Conservation (phyloP, 306 rosid species). For the Prosopis cineraria region DNA sequence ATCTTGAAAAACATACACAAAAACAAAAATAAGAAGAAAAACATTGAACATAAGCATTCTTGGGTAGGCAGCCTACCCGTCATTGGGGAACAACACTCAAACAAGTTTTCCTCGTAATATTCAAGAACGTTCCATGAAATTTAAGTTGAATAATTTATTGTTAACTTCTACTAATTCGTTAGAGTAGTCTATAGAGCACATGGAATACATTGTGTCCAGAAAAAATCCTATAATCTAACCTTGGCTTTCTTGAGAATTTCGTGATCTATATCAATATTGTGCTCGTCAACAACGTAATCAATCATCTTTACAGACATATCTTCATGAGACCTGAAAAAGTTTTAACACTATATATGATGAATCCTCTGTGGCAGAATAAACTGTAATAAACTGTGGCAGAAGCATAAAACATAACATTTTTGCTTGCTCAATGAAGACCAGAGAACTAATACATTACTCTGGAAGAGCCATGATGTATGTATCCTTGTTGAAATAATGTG, state of each 20-base stretch:
- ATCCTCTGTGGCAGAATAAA: too few relatives aligned
- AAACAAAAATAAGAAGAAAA: slow-evolving; percentile 4
- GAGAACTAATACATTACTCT: background rate
- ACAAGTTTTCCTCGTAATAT: background rate
- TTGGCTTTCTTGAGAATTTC: slow-evolving; percentile 47
- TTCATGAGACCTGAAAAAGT: slow-evolving; percentile 50
- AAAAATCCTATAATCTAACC: slow-evolving; percentile 32
- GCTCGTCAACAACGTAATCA: slow-evolving; percentile 53
- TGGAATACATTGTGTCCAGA: too few relatives aligned
- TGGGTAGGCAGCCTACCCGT: background rate
- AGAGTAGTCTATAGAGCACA: background rate
- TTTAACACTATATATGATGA: background rate
- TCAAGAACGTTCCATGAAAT: background rate
- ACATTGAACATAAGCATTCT: background rate
- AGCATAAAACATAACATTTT: background rate
- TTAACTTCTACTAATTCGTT: background rate
- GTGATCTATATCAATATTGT: slow-evolving; percentile 47
- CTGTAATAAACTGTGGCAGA: background rate
- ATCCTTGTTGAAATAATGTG: background rate
- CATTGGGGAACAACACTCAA: background rate
- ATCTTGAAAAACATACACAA: background rate
- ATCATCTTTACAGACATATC: slow-evolving; percentile 57
- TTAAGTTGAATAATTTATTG: background rate
- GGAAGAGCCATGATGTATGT: background rate
- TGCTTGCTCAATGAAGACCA: background rate